phyloP scores from a whole-genome alignment of 768 basidiomycete genomes.

The Tremella mesenterica region DNA sequence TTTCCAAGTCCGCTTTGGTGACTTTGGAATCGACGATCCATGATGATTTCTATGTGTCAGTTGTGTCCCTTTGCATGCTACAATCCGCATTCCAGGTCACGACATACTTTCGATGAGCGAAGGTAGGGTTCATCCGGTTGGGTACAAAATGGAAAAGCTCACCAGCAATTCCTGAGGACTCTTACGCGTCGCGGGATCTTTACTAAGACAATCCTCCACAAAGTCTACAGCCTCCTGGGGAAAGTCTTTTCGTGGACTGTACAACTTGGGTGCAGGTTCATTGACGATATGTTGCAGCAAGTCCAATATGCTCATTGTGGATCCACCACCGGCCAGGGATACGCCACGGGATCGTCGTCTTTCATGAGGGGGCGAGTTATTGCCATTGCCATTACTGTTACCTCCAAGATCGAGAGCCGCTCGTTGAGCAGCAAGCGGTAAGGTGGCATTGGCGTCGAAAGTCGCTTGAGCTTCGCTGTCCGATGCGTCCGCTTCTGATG shows the following conservation, averaged over 20 bases:
- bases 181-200: constrained; percentile 73
- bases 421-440: constrained; percentile 23
- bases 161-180: constrained; percentile 73
- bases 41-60: constrained; percentile 18
- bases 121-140: background rate
- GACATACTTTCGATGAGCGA: no score
- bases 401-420: constrained; percentile 32
- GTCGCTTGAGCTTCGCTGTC: constrained; percentile 1
- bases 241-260: constrained; percentile 56
- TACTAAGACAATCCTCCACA: constrained; percentile 79
- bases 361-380: constrained; percentile 52
- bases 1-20: constrained; percentile 23
- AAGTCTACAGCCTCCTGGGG: constrained; percentile 70
- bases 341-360: constrained; percentile 86
- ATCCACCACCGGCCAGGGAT: constrained; percentile 82
- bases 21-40: constrained; percentile 31
- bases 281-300: constrained; percentile 96
- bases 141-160: constrained; percentile 14
- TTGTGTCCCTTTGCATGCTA: no score
- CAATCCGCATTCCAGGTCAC: background rate
- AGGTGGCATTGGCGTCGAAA: constrained; percentile 30
- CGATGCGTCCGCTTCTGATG: constrained; percentile 11
- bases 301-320: constrained; percentile 98
- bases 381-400: constrained; percentile 46
- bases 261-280: constrained; percentile 85